Evolutionary conservation across 495 filamentous ascomycete species (phyloP), one percentile per base, ranked within the genome.

Genomic region (Tuber indicum): DNA sequence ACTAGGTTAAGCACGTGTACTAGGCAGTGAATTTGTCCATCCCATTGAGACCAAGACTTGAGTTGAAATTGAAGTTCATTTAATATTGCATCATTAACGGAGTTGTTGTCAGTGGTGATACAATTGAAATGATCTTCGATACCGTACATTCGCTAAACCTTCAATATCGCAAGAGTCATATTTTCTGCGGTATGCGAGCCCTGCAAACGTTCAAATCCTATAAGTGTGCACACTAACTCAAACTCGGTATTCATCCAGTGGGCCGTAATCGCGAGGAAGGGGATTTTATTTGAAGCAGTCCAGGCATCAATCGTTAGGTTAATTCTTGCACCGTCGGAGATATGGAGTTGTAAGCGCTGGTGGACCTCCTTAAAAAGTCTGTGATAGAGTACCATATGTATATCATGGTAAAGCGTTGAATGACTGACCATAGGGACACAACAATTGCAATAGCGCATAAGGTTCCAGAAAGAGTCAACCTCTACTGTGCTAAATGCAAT

Each of bases 121-220:
- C 73, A 78, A 26, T 39, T 39, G 16, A 78, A 8, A 52, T 16
- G 42, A 21, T 58, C 73, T 10, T 17, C 3, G n/a, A 78, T 16
- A 14, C 17, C 26, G 43, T 75, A 71, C 44, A 58, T 47, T 17
- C n/a, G 10, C 6, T 72, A 52, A 16, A 32, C 21, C 19, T 75
- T 32, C n/a, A 9, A 5, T 9, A 78, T 32, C 1, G 69, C 76
- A 1, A 2, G 1, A 21, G 66, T 69, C 21, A 75, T 32, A 75
- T 78, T 75, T 44, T 75, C 42, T 1, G 74, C 76, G 0, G 66
- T 78, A 66, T 78, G 76, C 5, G 73, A 78, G 39, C 62, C 73
- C 5, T 23, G 73, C 19, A 78, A 47, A 1, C 32, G 66, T 5
- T 32, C 2, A 39, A 75, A 72, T 17, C 43, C 73, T 3, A 75